Percentiles rank a stretch among this genome's conserved stretches.
phyloP scores from a whole-genome alignment of 2,329 filamentous ascomycete species.

The Arthrobotrys sphaeroides region DNA sequence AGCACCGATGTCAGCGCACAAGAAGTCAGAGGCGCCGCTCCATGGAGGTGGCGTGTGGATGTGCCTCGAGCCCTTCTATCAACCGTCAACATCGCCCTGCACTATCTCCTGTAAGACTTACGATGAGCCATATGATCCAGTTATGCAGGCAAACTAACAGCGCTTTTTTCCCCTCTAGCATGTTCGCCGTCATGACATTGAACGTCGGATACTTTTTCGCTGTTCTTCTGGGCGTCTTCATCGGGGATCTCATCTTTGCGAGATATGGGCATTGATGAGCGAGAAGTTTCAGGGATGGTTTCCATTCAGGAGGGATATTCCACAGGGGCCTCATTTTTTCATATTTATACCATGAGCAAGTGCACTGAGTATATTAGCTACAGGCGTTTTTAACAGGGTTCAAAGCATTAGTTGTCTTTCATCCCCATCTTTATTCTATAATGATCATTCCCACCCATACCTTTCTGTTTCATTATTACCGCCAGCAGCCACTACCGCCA shows the following conservation, averaged over 20 bases:
- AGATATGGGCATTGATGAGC: constrained; percentile 64
- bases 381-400: constrained; percentile 5
- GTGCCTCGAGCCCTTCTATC: constrained; percentile 76
- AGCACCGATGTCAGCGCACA: constrained; percentile 19
- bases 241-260: constrained; percentile 84
- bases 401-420: neutral
- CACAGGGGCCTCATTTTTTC: neutral
- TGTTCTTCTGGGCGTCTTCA: constrained; percentile 78
- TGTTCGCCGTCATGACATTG: constrained; percentile 91
- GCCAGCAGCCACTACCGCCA: neutral
- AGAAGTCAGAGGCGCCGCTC: constrained; percentile 68
- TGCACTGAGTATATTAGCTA: neutral
- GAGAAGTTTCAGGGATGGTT: neutral
- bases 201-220: constrained; percentile 87
- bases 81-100: constrained; percentile 77
- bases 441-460: neutral
- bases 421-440: neutral
- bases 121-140: neutral
- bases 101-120: constrained; percentile 79
- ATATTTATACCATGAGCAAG: neutral
- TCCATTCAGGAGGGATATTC: neutral
- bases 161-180: constrained; percentile 66
- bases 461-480: neutral
- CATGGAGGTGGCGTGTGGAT: constrained; percentile 85
- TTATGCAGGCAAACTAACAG: constrained; percentile 9